These are phyloP conservation scores for Luffa acutangula DNA, from an alignment of 306 rosid species.

Conservation along the genomic window DNA sequence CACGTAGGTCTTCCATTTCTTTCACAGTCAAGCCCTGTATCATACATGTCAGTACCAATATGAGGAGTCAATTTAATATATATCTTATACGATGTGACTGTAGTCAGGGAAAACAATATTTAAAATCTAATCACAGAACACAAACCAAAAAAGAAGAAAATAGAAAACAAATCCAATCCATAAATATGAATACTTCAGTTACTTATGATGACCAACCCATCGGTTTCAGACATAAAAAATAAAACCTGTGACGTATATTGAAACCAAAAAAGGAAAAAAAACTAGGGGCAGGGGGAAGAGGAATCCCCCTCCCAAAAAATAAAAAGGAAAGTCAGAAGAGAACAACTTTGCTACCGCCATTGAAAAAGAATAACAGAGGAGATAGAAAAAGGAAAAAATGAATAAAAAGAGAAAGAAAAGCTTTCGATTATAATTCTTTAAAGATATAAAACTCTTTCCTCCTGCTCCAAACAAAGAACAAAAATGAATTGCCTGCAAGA, in stretches of 20 bases:
- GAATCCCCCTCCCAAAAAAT: background rate
- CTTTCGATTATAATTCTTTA: background rate
- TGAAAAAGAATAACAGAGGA: background rate
- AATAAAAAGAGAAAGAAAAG: background rate
- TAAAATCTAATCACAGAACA: background rate
- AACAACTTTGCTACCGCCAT: background rate
- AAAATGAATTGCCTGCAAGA: background rate
- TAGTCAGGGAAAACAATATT: background rate
- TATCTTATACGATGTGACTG: background rate
- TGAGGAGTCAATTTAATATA: slow-evolving; percentile 10
- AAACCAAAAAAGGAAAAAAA: background rate
- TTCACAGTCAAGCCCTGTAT: slow-evolving; percentile 88
- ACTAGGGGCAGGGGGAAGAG: background rate
- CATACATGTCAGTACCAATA: slow-evolving; percentile 15
- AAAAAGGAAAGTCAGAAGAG: background rate
- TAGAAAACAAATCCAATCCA: background rate
- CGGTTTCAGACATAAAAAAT: background rate
- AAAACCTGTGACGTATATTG: background rate
- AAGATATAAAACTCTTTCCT: background rate
- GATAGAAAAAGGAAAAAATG: background rate
- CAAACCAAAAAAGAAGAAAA: background rate
- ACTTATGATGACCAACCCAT: background rate
- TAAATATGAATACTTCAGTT: background rate
- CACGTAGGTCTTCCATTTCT: slow-evolving; percentile 92
- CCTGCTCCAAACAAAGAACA: background rate